Conservation (phyloP, 805 yeast genomes). For the Lipomyces kockii region DNA sequence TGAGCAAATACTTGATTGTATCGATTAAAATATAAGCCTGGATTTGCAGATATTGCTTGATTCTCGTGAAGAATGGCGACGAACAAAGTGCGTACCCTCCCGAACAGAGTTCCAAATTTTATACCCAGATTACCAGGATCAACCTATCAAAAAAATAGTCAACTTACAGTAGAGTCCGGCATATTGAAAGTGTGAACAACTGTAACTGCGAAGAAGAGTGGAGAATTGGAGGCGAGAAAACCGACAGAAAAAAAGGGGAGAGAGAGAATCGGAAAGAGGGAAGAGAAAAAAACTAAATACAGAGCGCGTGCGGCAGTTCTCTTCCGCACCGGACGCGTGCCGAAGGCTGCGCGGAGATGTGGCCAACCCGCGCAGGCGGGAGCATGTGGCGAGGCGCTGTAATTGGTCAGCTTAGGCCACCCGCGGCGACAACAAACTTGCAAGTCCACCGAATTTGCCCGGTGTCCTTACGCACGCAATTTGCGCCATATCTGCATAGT, state of each 20-base stretch:
- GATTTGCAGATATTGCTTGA: neutral
- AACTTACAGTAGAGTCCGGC: constrained; percentile 8
- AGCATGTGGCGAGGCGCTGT: neutral
- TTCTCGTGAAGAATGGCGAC: neutral
- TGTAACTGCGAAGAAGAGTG: neutral
- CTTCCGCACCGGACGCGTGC: neutral
- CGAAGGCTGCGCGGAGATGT: neutral
- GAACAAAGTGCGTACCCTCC: neutral
- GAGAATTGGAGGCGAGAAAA: neutral
- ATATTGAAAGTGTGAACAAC: neutral
- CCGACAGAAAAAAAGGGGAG: neutral
- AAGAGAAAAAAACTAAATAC: neutral
- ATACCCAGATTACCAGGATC: neutral
- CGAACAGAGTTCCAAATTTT: neutral
- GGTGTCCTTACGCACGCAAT: neutral
- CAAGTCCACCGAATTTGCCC: neutral
- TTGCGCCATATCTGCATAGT: neutral
- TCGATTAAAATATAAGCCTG: neutral
- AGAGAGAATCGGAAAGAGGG: neutral
- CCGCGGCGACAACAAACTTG: neutral
- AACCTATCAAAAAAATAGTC: neutral
- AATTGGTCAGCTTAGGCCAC: neutral
- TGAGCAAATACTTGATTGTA: neutral
- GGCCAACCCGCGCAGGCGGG: neutral
- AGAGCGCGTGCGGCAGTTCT: neutral